Evolutionary conservation across 2,329 filamentous ascomycete genomes (phyloP), one percentile per base, ranked within the genome.

Genomic region (Fusarium keratoplasticum): DNA sequence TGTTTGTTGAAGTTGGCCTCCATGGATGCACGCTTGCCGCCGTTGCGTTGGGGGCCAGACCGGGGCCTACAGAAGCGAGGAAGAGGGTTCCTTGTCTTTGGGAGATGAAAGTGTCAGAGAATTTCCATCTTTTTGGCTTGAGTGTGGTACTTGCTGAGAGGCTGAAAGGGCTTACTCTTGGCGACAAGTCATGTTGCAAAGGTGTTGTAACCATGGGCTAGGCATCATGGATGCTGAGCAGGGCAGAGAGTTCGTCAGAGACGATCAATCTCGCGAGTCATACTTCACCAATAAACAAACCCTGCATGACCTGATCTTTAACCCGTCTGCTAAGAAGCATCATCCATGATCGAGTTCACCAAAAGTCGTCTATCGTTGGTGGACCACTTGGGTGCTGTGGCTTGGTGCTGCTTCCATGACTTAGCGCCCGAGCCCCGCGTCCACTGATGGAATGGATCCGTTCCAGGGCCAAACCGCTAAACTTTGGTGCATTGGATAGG

Each of bases 341-440:
- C 35, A 58, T 38, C 35, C 33, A 58, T 57, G 54, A 58, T 27
- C 18, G 4, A 18, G 55, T 58, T 38, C 55, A 38, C 18, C 20
- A 61, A 27, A 27, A 25, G 27, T 16, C 36, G 36, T 14, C 25
- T 42, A 18, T 60, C 25, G 29, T 27, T 63, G 61, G 47, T 63
- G 61, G 60, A 31, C 18, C 29, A 22, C n/a, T 25, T 25, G 11
- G 18, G 25, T 22, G 64, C 52, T 47, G 29, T 29, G 40, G 54
- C 42, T 66, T 50, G 35, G 35, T 16, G 35, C 27, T 50, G 27
- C n/a, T 64, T 35, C 22, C 22, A 25, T 25, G 22, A 16, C 47
- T 57, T 74, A 74, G 72, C 35, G 72, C 69, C 72, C 72, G 65
- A 44, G 31, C 65, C 64, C 71, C 68, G 47, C 68, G 64, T 40